A percentile compares a stretch with the other conserved stretches of the same genome.
These are phyloP conservation scores for Hypomontagnella submonticulosa DNA, from an alignment of 495 filamentous ascomycete species.

Conservation along the genomic window DNA sequence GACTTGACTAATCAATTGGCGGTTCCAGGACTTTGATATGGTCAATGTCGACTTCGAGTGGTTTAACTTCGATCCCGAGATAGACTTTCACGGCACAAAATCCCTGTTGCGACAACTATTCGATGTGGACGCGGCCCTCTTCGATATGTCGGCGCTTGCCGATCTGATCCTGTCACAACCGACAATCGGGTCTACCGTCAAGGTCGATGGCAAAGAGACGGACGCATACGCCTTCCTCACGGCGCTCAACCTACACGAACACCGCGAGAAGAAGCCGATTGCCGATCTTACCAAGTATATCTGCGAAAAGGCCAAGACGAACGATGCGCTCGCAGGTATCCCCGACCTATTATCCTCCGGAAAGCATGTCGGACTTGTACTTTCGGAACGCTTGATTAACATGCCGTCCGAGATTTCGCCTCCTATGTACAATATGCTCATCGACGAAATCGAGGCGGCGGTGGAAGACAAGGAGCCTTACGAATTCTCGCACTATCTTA, in stretches of 20 bases:
- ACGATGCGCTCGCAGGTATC: constrained; percentile 64
- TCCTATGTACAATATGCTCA: constrained; percentile 95
- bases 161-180: constrained; percentile 92
- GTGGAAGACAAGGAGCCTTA: constrained; percentile 93
- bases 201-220: constrained; percentile 91
- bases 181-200: constrained; percentile 90
- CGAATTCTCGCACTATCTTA: constrained; percentile 89
- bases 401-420: constrained; percentile 91
- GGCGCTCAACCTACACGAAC: constrained; percentile 84
- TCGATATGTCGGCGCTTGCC: constrained; percentile 85
- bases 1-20: constrained; percentile 43
- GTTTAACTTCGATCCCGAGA: constrained; percentile 90
- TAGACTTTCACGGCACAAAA: constrained; percentile 96
- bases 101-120: constrained; percentile 92
- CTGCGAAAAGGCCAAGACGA: constrained; percentile 64
- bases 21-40: constrained; percentile 80
- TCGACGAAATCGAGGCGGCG: constrained; percentile 91
- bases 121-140: constrained; percentile 83
- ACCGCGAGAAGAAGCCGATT: constrained; percentile 78
- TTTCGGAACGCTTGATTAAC: constrained; percentile 94
- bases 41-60: constrained; percentile 98
- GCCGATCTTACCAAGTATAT: constrained; percentile 78
- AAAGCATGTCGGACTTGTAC: constrained; percentile 76
- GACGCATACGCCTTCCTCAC: constrained; percentile 97
- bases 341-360: constrained; percentile 64